Percentiles rank a stretch among this genome's conserved stretches.
Conservation (phyloP, 2,329 filamentous ascomycete genomes). For the Curvularia spicifera region DNA sequence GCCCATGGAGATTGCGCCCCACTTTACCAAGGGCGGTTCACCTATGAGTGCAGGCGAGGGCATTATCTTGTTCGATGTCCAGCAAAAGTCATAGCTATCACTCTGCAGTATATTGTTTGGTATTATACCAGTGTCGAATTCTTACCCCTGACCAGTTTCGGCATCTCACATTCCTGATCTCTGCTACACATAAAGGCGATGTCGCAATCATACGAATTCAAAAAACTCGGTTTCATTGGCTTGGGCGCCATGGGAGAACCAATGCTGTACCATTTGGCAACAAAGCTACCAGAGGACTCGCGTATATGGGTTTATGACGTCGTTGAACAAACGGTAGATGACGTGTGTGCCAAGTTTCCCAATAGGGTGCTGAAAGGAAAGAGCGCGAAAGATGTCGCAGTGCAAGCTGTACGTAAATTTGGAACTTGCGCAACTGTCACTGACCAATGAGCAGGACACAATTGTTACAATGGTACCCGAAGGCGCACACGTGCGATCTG, state of each 20-base stretch:
- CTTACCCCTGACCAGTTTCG: not conserved
- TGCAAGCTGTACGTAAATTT: constrained; percentile 53
- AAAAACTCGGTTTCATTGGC: constrained; percentile 59
- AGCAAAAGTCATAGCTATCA: not conserved
- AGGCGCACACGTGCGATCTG: constrained; percentile 58
- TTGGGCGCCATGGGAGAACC: constrained; percentile 63
- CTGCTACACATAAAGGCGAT: constrained; percentile 19
- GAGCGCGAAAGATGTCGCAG: constrained; percentile 58
- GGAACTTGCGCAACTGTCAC: not conserved
- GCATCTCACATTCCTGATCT: not conserved
- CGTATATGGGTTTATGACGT: constrained; percentile 60
- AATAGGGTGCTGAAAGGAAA: constrained; percentile 48
- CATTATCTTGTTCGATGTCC: not conserved
- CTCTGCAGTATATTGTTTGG: no score
- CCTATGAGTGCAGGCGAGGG: constrained; percentile 1
- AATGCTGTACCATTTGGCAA: constrained; percentile 59
- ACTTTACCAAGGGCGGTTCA: constrained; percentile 10
- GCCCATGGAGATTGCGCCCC: constrained; percentile 19
- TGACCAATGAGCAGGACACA: constrained; percentile 49
- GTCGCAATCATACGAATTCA: constrained; percentile 29
- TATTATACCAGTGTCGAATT: not conserved
- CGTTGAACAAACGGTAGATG: constrained; percentile 51
- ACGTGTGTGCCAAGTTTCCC: constrained; percentile 52
- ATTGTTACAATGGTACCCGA: constrained; percentile 63
- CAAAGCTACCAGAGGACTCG: constrained; percentile 53